Percentiles rank a stretch among this genome's conserved stretches.
These are phyloP conservation scores for Dichotomopilus funicola DNA, from an alignment of 2,329 filamentous ascomycete genomes.

Conservation along the genomic window DNA sequence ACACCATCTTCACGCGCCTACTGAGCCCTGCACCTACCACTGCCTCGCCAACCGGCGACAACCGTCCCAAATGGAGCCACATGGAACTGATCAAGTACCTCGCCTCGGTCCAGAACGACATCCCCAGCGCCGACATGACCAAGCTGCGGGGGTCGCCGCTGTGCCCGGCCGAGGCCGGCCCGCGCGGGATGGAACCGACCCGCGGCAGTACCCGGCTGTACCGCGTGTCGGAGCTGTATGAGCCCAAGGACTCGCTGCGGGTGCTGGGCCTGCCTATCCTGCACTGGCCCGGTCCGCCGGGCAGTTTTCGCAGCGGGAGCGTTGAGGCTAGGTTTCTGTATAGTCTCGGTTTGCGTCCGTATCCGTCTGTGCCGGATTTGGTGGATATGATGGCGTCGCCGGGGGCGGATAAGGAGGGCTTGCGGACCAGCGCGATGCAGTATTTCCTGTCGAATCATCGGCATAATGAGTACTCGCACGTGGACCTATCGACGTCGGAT, in stretches of 20 bases:
- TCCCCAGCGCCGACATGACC: conserved; percentile 73
- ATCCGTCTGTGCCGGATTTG: conserved; percentile 66
- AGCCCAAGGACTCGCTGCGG: conserved; percentile 66
- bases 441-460: conserved; percentile 81
- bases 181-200: conserved; percentile 47
- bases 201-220: conserved; percentile 52
- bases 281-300: conserved; percentile 67
- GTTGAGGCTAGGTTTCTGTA: conserved; percentile 69
- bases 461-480: conserved; percentile 65
- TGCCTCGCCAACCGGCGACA: conserved; percentile 35
- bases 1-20: conserved; percentile 84
- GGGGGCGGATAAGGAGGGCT: conserved; percentile 32
- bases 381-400: conserved; percentile 68
- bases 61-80: conserved; percentile 72
- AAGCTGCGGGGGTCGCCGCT: conserved; percentile 73
- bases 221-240: conserved; percentile 72
- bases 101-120: conserved; percentile 81
- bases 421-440: conserved; percentile 64
- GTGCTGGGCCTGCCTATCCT: conserved; percentile 67
- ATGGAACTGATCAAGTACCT: conserved; percentile 93
- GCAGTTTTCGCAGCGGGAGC: conserved; percentile 57
- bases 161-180: conserved; percentile 67
- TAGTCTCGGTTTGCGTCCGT: conserved; percentile 63
- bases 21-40: conserved; percentile 53
- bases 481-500: conserved; percentile 48